These are phyloP conservation scores for Cordyceps cicadae DNA, from an alignment of 2,329 filamentous ascomycete genomes.

Conservation along the genomic window DNA sequence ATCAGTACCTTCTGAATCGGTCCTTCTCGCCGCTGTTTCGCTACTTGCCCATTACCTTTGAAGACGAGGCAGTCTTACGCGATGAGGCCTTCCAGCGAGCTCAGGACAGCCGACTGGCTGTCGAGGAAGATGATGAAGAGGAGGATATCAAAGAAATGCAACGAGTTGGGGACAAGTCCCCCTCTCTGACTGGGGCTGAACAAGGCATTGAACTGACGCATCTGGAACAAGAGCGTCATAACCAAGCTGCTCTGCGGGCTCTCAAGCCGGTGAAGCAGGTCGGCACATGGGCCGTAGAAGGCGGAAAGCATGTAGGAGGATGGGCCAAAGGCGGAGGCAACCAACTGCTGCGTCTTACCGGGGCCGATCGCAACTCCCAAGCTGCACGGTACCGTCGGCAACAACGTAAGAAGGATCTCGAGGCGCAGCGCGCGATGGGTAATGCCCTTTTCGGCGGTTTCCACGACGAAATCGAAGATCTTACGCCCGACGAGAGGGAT, in stretches of 20 bases:
- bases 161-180: conserved; percentile 22
- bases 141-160: conserved; percentile 22
- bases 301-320: conserved; percentile 20
- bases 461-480: conserved; percentile 88
- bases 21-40: conserved; percentile 80
- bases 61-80: conserved; percentile 87
- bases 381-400: conserved; percentile 41
- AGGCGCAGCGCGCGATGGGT: conserved; percentile 65
- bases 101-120: conserved; percentile 61
- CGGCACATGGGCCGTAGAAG: conserved; percentile 35
- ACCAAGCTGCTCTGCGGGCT: conserved; percentile 23
- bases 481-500: conserved; percentile 84
- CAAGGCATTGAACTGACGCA: conserved; percentile 32
- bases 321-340: conserved; percentile 38
- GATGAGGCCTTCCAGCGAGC: conserved; percentile 81
- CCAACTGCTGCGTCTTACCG: conserved; percentile 37
- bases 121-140: conserved; percentile 45
- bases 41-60: conserved; percentile 88
- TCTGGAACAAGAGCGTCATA: conserved; percentile 18
- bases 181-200: conserved; percentile 25
- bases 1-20: conserved; percentile 71
- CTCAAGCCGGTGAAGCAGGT: conserved; percentile 38
- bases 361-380: conserved; percentile 22
- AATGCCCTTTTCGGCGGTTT: conserved; percentile 79
- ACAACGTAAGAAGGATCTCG: conserved; percentile 53